Evolutionary conservation across 495 filamentous ascomycete species (phyloP).

Genomic region (Eremomyces bilateralis): DNA sequence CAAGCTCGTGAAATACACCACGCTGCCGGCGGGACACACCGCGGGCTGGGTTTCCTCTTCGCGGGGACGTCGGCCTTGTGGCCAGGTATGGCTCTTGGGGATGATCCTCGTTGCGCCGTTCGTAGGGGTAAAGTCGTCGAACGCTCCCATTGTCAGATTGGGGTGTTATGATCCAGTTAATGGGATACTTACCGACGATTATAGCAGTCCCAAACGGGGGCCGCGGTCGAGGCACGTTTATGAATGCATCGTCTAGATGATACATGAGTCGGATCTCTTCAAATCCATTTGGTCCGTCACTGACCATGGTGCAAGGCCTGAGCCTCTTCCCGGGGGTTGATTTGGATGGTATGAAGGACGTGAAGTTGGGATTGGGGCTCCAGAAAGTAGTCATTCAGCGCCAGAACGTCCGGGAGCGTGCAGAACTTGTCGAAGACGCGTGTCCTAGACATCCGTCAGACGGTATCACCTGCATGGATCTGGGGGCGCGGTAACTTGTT

Average conservation of each 20-base stretch:
- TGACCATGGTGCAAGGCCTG: constrained; percentile 15
- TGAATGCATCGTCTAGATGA: constrained; percentile 13
- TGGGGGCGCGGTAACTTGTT: no score
- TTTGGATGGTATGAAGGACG: constrained; percentile 14
- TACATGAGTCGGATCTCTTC: not conserved
- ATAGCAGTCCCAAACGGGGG: constrained; percentile 8
- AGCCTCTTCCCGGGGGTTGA: constrained; percentile 11
- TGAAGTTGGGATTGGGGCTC: constrained; percentile 12
- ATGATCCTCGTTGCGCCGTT: constrained; percentile 4
- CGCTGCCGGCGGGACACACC: constrained; percentile 3
- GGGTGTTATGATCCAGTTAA: no score
- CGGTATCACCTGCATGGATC: no score
- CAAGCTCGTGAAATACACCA: constrained; percentile 3
- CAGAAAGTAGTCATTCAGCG: constrained; percentile 17
- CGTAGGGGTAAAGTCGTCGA: constrained; percentile 14
- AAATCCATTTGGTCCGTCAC: not conserved
- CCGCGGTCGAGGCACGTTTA: constrained; percentile 7
- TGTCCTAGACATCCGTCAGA: no score
- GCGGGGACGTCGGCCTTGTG: not conserved
- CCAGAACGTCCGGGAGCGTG: constrained; percentile 11
- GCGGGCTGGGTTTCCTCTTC: constrained; percentile 1
- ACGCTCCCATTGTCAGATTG: no score
- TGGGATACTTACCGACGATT: constrained; percentile 11
- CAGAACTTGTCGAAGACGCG: constrained; percentile 15
- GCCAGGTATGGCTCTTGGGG: constrained; percentile 3